Conservation (phyloP, 148 eudicot species). For the Polygonum aviculare region DNA sequence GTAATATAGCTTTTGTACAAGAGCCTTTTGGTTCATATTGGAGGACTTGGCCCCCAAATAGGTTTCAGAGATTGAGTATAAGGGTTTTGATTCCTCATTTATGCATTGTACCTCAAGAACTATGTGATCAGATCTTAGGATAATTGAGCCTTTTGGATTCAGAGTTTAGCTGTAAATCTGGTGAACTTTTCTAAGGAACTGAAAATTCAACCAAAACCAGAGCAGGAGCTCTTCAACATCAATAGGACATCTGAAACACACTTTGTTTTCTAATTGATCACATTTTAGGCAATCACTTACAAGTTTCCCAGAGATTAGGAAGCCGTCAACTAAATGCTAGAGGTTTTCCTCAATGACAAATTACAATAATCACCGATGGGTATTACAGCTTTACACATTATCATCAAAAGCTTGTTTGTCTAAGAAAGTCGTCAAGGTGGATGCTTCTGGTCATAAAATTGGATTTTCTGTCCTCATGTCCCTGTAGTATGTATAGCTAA, state of each 20-base stretch:
- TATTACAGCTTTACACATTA: constrained; percentile 3
- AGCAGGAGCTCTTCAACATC: background rate
- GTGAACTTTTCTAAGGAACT: background rate
- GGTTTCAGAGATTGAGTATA: background rate
- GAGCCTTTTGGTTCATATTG: background rate
- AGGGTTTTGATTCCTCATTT: background rate
- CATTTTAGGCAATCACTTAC: background rate
- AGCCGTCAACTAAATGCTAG: constrained; percentile 7
- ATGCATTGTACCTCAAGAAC: background rate
- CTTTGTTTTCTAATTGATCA: background rate
- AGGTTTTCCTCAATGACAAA: constrained; percentile 4
- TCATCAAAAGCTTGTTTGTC: background rate
- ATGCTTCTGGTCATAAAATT: no score
- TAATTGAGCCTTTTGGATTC: background rate
- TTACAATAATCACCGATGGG: constrained; percentile 4
- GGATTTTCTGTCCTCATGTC: background rate
- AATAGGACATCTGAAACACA: background rate
- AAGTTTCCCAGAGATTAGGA: background rate
- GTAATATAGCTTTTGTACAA: no score
- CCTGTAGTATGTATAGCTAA: background rate
- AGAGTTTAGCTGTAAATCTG: background rate
- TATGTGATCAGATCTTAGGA: background rate
- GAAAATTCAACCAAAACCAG: background rate
- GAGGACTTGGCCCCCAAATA: background rate
- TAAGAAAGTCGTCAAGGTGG: background rate